A percentile compares a stretch with the other conserved stretches of the same genome.
phyloP scores from a whole-genome alignment of 176 grass and related monocot genomes.

The Elaeis guineensis region DNA sequence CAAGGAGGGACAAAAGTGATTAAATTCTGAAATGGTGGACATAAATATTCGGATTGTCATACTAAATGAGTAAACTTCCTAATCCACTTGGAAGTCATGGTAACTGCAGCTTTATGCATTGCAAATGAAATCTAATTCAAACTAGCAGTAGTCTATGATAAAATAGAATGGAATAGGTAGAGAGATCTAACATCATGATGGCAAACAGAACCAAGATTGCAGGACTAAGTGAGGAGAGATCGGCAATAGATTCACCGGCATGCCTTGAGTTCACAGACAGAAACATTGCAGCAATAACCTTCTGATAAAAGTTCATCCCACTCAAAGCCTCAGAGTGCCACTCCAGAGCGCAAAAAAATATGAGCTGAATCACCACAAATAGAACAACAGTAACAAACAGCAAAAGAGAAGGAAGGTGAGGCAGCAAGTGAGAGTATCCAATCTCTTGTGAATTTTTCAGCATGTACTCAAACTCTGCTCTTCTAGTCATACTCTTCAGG shows the following conservation, averaged over 20 bases:
- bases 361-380: slow-evolving; percentile 25
- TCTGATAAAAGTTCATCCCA: slow-evolving; percentile 37
- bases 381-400: slow-evolving; percentile 16
- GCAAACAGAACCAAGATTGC: slow-evolving; percentile 60
- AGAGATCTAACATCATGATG: slow-evolving; percentile 59
- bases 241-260: slow-evolving; percentile 42
- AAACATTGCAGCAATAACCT: slow-evolving; percentile 41
- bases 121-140: too few species aligned
- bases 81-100: too few species aligned
- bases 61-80: too few species aligned
- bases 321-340: slow-evolving; percentile 29
- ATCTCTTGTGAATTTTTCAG: slow-evolving; percentile 13
- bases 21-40: too few species aligned
- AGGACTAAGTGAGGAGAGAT: slow-evolving; percentile 36
- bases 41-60: too few species aligned
- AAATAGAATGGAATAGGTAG: background rate
- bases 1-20: too few species aligned
- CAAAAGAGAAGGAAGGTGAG: slow-evolving; percentile 35
- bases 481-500: slow-evolving; percentile 14
- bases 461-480: slow-evolving; percentile 26
- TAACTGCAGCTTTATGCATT: too few species aligned
- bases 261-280: slow-evolving; percentile 50
- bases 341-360: slow-evolving; percentile 34
- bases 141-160: background rate
- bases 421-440: slow-evolving; percentile 44